Base-by-base conservation (phyloP, 495 filamentous ascomycete genomes). In the Podospora sp. region DNA sequence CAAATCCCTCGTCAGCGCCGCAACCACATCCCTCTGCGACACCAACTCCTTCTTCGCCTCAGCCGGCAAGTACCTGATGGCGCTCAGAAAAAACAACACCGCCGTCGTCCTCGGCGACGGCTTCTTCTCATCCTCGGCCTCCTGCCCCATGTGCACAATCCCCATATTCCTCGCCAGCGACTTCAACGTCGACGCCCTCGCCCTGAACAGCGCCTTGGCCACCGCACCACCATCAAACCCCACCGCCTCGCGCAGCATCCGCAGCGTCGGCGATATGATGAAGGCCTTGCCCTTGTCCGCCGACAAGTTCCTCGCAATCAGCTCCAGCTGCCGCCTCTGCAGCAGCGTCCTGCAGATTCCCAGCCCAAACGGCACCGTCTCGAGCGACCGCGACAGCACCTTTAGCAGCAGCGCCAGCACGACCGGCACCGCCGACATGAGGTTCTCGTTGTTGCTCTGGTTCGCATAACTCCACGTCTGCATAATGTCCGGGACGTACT, bases 211-310 rank as follows among this genome's bases (percentile, higher is more conserved):
- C 50, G 86, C 83, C 49, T 85, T 86, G 14, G 92, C 90, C 22
- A 90, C 80, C 49, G 86, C 86, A 18, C 93, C 93, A 7, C 92
- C 93, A 78, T 96, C 92, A 70, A 94, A 93, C 29, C 82, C 86
- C 16, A 90, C 84, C 5, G 91, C 82, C 77, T 97, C 92, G 22
- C 87, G 90, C 57, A 97, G 82, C 56, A 97, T 81, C 65, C 92
- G 85, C 53, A 97, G 76, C 51, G 88, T 91, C 0, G 93, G 92
- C 2, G 90, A 93, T 66, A 97, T 93, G 50, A 96, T 80, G 78
- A 91, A 90, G 40, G 94, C 90, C 71, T 94, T 96, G 2, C 84
- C 80, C 73, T 90, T 92, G 2, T 86, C 85, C 4, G 90, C 88
- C 1, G 88, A 89, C 62, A 96, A 74, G 55, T 89, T 90, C 63